These are phyloP conservation scores for Coemansia sp. DNA, from an alignment of 192 early-diverging fungal species.

Conservation along the genomic window DNA sequence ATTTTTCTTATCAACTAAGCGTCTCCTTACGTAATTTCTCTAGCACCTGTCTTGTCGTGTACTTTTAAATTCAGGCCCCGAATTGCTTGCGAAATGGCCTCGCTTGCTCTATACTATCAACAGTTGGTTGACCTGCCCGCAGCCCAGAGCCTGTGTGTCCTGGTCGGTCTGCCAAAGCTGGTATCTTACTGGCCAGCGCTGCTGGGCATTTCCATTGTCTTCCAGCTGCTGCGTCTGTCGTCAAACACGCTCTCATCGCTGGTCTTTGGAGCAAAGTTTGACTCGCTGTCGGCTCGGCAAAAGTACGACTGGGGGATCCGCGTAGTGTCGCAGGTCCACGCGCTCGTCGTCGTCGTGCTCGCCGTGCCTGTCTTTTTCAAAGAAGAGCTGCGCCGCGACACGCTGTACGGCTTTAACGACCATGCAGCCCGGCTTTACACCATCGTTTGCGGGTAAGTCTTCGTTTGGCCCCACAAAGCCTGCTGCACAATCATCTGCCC, in stretches of 20 bases:
- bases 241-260: slow-evolving; percentile 64
- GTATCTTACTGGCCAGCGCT: slow-evolving; percentile 67
- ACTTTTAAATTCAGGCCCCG: slow-evolving; percentile 2
- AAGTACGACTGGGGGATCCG: slow-evolving; percentile 75
- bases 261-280: slow-evolving; percentile 69
- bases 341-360: slow-evolving; percentile 63
- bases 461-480: slow-evolving; percentile 2
- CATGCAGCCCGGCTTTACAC: slow-evolving; percentile 76
- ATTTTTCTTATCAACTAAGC: no score
- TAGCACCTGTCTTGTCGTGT: slow-evolving; percentile 3
- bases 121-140: slow-evolving; percentile 42
- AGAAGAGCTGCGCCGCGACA: slow-evolving; percentile 62
- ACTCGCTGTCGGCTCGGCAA: slow-evolving; percentile 57
- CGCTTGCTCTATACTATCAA: slow-evolving; percentile 34
- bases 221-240: slow-evolving; percentile 57
- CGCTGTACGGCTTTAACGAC: slow-evolving; percentile 66
- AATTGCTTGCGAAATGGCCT: slow-evolving; percentile 24
- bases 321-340: slow-evolving; percentile 77
- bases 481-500: not conserved
- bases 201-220: slow-evolving; percentile 54
- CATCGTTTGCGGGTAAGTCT: slow-evolving; percentile 75
- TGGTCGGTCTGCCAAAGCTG: slow-evolving; percentile 60
- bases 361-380: slow-evolving; percentile 71
- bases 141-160: slow-evolving; percentile 51
- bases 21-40: not conserved